These are phyloP conservation scores for Pseudocohnilembus persalinus DNA, from an alignment of 169 alveolate species.

Conservation along the genomic window DNA sequence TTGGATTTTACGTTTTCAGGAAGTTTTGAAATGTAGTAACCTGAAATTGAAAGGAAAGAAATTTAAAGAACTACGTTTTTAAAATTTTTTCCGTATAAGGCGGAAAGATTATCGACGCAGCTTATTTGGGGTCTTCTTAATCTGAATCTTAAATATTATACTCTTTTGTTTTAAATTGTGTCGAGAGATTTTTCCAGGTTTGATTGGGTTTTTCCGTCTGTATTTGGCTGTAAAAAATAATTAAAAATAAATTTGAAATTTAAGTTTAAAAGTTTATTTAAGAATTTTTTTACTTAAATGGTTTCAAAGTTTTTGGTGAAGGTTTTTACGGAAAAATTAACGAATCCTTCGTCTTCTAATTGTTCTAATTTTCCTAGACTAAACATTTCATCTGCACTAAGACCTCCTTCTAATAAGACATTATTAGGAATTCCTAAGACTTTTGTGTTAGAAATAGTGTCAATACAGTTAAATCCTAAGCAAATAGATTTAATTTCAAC, in stretches of 20 bases:
- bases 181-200: too few species aligned
- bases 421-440: not conserved
- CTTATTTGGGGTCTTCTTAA: not conserved
- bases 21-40: constrained; percentile 1
- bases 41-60: constrained; percentile 1
- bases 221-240: not conserved
- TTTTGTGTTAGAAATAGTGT: not conserved
- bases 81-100: not conserved
- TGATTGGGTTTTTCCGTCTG: too few species aligned
- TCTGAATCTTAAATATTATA: not conserved
- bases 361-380: not conserved
- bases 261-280: not conserved
- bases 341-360: not conserved
- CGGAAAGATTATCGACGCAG: not conserved
- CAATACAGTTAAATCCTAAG: not conserved
- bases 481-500: not conserved
- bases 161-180: too few species aligned
- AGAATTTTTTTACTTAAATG: not conserved
- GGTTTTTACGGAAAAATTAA: not conserved
- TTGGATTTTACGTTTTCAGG: constrained; percentile 3
- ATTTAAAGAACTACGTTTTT: not conserved
- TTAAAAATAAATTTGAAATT: too few species aligned
- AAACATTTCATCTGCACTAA: not conserved
- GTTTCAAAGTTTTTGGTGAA: not conserved
- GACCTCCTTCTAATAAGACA: not conserved